phyloP scores from a whole-genome alignment of 371 early-diverging fungal species.

The Haplosporangium sp. region DNA sequence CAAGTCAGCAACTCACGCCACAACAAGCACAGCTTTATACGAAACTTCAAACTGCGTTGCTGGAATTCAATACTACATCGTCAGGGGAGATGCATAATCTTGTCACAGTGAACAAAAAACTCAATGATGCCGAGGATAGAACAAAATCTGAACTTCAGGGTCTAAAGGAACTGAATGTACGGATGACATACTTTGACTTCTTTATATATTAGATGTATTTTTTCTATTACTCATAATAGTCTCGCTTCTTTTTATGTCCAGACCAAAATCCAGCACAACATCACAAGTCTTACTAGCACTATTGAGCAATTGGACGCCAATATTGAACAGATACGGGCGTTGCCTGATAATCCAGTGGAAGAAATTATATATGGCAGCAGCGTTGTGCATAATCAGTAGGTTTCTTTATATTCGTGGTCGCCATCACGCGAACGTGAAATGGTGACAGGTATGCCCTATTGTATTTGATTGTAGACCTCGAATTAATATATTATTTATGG shows the following conservation, averaged over 20 bases:
- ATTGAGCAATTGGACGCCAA: slow-evolving; percentile 44
- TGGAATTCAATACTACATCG: slow-evolving; percentile 60
- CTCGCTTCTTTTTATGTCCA: background rate
- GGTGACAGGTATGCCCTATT: background rate
- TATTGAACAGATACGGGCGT: slow-evolving; percentile 62
- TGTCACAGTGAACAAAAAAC: slow-evolving; percentile 66
- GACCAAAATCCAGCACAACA: slow-evolving; percentile 43
- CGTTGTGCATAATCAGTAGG: slow-evolving; percentile 85
- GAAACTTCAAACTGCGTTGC: slow-evolving; percentile 59
- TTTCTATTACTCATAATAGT: background rate
- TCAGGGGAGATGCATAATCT: slow-evolving; percentile 69
- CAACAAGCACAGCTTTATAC: slow-evolving; percentile 66
- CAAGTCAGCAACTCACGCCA: slow-evolving; percentile 54
- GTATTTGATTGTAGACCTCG: background rate
- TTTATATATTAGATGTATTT: background rate
- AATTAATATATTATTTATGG: background rate
- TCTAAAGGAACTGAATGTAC: slow-evolving; percentile 64
- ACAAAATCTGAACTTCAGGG: slow-evolving; percentile 76
- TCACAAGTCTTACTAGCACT: slow-evolving; percentile 28
- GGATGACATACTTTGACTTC: background rate
- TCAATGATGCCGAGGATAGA: slow-evolving; percentile 75
- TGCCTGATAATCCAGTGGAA: slow-evolving; percentile 77
- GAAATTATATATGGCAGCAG: slow-evolving; percentile 75
- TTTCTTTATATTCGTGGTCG: background rate
- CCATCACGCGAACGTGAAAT: background rate